A percentile compares a stretch with the other conserved stretches of the same genome.
Conservation (phyloP, 2,329 filamentous ascomycete species). For the Trichoderma semiorbis region DNA sequence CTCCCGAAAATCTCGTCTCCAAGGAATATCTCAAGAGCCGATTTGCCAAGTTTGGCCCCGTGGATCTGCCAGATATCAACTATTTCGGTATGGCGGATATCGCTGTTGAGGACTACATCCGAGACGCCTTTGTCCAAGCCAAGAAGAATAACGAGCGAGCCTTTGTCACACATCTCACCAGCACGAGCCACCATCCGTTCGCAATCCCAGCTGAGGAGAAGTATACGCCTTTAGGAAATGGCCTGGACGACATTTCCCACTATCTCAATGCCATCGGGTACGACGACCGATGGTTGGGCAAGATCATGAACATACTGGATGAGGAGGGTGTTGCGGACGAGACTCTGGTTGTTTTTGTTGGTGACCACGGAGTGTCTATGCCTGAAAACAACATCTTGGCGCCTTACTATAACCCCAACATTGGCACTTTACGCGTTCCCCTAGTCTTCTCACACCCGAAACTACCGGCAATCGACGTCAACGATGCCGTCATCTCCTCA, state of each 20-base stretch:
- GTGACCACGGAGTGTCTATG: constrained; percentile 34
- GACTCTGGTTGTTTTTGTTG: constrained; percentile 32
- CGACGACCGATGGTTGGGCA: constrained; percentile 33
- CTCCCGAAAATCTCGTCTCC: constrained; percentile 24
- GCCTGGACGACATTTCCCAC: constrained; percentile 31
- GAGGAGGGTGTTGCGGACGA: constrained; percentile 33
- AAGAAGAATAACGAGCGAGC: constrained; percentile 31
- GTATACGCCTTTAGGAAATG: constrained; percentile 28
- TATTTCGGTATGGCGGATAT: constrained; percentile 34
- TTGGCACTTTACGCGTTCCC: constrained; percentile 34
- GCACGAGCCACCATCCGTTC: constrained; percentile 35
- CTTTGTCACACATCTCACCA: constrained; percentile 35
- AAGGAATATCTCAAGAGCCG: constrained; percentile 32
- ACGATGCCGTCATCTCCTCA: constrained; percentile 32
- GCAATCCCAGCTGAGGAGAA: constrained; percentile 29
- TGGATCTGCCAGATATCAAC: constrained; percentile 31
- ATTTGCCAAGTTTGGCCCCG: constrained; percentile 28
- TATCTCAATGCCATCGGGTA: constrained; percentile 35
- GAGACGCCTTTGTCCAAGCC: constrained; percentile 31
- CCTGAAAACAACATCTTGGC: constrained; percentile 31
- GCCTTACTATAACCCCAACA: constrained; percentile 33
- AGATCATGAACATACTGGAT: constrained; percentile 31
- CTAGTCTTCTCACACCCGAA: constrained; percentile 33
- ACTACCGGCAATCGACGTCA: constrained; percentile 31
- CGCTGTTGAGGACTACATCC: constrained; percentile 32